Evolutionary conservation across 140 eudicot species (phyloP).

Genomic region (Ambrosia hybrid): DNA sequence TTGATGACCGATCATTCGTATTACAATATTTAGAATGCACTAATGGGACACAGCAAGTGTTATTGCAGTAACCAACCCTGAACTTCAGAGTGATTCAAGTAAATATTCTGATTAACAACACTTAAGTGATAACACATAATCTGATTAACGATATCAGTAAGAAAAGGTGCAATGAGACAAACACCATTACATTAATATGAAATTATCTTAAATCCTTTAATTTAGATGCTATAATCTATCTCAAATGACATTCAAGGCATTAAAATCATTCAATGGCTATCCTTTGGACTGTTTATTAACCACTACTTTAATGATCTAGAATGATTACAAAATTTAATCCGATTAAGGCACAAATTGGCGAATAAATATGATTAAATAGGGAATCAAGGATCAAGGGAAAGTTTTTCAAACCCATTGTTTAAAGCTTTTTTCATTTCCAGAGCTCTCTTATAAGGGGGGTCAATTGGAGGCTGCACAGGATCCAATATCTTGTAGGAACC

Average conservation of each 20-base stretch:
- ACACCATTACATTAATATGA: neutral
- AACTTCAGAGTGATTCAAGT: neutral
- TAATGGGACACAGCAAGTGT: too few species aligned
- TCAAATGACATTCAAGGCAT: neutral
- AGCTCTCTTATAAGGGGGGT: constrained; percentile 97
- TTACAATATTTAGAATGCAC: too few species aligned
- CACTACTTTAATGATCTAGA: neutral
- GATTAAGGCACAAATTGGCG: neutral
- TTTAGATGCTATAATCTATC: neutral
- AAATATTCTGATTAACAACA: neutral
- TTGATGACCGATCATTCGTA: too few species aligned
- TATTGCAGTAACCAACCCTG: too few species aligned
- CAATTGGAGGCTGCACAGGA: constrained; percentile 97
- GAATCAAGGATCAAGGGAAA: constrained; percentile 45
- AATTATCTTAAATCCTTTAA: neutral
- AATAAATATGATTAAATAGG: neutral
- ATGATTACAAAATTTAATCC: neutral
- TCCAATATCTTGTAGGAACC: constrained; percentile 77
- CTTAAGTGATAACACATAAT: neutral
- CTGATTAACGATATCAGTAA: neutral
- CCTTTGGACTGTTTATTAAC: neutral
- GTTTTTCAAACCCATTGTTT: constrained; percentile 53
- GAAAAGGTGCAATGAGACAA: neutral
- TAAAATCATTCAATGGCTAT: neutral
- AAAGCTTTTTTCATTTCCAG: constrained; percentile 91